Evolutionary conservation across 768 basidiomycete genomes (phyloP).

Genomic region (Russula foetens): DNA sequence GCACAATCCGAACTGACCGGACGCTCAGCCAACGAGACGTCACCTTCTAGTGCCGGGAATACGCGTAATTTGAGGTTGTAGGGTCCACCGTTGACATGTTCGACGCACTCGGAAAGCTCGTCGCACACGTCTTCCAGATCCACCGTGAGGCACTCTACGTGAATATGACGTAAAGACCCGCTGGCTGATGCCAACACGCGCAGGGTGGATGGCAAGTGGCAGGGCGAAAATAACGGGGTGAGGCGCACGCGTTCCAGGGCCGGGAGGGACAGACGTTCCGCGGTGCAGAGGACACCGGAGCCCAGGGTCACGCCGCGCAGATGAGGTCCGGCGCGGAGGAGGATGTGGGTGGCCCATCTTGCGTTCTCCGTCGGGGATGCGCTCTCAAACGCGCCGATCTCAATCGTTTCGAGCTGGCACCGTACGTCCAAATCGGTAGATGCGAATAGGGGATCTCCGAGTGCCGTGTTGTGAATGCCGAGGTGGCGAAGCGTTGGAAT

Average conservation of each 20-base stretch:
- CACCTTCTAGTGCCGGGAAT: slow-evolving; percentile 11
- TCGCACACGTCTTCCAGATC: slow-evolving; percentile 20
- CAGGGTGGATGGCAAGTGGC: slow-evolving; percentile 9
- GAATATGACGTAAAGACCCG: slow-evolving; percentile 6
- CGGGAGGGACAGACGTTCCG: slow-evolving; percentile 7
- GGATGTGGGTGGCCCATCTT: slow-evolving; percentile 10
- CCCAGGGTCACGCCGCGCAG: slow-evolving; percentile 3
- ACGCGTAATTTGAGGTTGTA: slow-evolving; percentile 17
- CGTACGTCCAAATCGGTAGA: background rate
- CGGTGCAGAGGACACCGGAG: background rate
- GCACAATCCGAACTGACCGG: slow-evolving; percentile 10
- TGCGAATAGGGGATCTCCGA: slow-evolving; percentile 16
- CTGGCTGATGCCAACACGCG: slow-evolving; percentile 6
- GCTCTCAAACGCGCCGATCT: slow-evolving; percentile 15
- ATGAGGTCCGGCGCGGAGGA: slow-evolving; percentile 4
- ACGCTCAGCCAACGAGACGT: slow-evolving; percentile 3
- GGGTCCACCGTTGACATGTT: slow-evolving; percentile 16
- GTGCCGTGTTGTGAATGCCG: slow-evolving; percentile 13
- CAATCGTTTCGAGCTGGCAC: slow-evolving; percentile 11
- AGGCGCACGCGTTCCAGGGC: slow-evolving; percentile 9
- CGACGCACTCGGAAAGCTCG: slow-evolving; percentile 16
- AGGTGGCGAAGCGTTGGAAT: slow-evolving; percentile 15
- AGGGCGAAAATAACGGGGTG: slow-evolving; percentile 18
- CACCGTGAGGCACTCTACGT: slow-evolving; percentile 17
- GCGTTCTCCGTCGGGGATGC: slow-evolving; percentile 14